These are phyloP conservation scores for Ophiostoma quercus DNA, from an alignment of 2,329 filamentous ascomycete genomes.

Conservation along the genomic window DNA sequence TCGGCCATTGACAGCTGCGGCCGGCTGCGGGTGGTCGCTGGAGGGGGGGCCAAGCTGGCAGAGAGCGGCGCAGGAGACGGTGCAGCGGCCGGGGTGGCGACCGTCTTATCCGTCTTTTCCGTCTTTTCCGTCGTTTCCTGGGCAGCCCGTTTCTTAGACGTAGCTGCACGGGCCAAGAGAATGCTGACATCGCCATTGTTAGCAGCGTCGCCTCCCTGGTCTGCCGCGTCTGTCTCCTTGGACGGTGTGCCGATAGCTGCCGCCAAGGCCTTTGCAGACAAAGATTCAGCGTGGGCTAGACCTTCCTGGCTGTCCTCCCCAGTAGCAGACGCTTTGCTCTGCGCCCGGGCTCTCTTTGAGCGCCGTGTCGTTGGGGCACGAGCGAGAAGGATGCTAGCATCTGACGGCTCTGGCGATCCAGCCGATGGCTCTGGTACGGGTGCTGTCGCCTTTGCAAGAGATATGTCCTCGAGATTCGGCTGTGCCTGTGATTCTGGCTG, in stretches of 20 bases:
- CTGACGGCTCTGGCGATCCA: conserved; percentile 19
- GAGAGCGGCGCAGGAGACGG: background rate
- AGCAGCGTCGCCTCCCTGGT: background rate
- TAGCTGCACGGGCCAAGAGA: conserved; percentile 18
- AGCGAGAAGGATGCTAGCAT: conserved; percentile 31
- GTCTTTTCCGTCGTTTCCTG: background rate
- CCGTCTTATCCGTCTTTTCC: background rate
- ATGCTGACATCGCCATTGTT: conserved; percentile 18
- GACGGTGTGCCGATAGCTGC: background rate
- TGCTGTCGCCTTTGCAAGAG: background rate
- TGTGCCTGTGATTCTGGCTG: conserved; percentile 17
- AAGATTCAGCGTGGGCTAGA: background rate
- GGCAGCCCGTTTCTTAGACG: conserved; percentile 4
- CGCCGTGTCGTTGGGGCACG: conserved; percentile 22
- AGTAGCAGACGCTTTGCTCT: background rate
- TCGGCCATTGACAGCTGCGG: conserved; percentile 30
- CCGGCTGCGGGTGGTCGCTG: background rate
- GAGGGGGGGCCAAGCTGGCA: background rate
- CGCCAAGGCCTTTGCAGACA: background rate
- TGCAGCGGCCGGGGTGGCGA: background rate
- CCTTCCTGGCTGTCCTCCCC: background rate
- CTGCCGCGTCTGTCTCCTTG: background rate
- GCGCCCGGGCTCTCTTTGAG: conserved; percentile 4
- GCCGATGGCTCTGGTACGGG: background rate
- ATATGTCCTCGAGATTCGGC: background rate